These are phyloP conservation scores for Prunus persica DNA, from an alignment of 306 rosid species.

Conservation along the genomic window Prunus_persica_NCBIv2 NC_034011.1:16644001-16644500, in stretches of 20 bases:
- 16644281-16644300: no score
- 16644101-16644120: background rate
- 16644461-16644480: background rate
- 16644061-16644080: background rate
- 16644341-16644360: conserved; percentile 55
- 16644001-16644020: conserved; percentile 75
- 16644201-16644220: no score
- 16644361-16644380: conserved; percentile 79
- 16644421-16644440: background rate
- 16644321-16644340: conserved; percentile 43
- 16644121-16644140: no score
- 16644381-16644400: conserved; percentile 52
- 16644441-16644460: background rate
- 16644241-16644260: no score
- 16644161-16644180: no score
- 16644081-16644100: background rate
- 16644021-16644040: conserved; percentile 68
- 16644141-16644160: no score
- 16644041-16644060: conserved; percentile 44
- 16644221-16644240: no score
- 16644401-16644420: background rate
- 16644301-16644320: no score
- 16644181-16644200: no score
- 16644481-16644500: background rate
- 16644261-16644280: no score